Evolutionary conservation across 2,329 filamentous ascomycete genomes (phyloP).

Genomic region (Xylaria arbuscula): DNA sequence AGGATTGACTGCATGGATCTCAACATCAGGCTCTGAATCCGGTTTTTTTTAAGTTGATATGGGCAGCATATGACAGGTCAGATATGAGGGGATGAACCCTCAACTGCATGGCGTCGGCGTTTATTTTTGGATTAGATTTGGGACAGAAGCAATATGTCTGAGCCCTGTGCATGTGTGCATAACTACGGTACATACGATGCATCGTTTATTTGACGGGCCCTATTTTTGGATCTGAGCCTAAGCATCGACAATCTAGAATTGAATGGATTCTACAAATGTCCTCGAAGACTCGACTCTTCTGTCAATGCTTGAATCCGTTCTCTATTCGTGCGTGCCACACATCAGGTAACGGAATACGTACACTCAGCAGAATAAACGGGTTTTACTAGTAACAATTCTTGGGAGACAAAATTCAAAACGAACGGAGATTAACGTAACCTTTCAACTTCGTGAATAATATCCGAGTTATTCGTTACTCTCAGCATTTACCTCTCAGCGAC

Average conservation of each 20-base stretch:
- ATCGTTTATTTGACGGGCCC: constrained; percentile 7
- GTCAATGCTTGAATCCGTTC: not conserved
- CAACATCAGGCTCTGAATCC: constrained; percentile 76
- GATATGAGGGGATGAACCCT: constrained; percentile 4
- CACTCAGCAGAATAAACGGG: no score
- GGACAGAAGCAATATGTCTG: constrained; percentile 26
- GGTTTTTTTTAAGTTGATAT: not conserved
- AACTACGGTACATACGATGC: constrained; percentile 7
- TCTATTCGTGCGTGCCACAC: no score
- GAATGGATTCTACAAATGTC: not conserved
- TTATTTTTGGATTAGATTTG: constrained; percentile 39
- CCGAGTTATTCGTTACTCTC: not conserved
- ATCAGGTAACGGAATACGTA: no score
- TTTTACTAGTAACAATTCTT: no score
- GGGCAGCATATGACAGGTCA: constrained; percentile 26
- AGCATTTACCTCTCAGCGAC: not conserved
- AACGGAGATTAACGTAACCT: not conserved
- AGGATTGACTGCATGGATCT: constrained; percentile 91
- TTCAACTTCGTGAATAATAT: no score
- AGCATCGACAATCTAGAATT: not conserved
- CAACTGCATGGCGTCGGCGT: constrained; percentile 46
- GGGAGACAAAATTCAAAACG: not conserved
- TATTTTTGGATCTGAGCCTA: not conserved
- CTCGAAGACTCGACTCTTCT: not conserved
- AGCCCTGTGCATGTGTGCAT: constrained; percentile 13